A percentile compares a stretch with the other conserved stretches of the same genome.
phyloP scores from a whole-genome alignment of 2,329 filamentous ascomycete genomes.

The Akanthomyces dipterigenus region DNA sequence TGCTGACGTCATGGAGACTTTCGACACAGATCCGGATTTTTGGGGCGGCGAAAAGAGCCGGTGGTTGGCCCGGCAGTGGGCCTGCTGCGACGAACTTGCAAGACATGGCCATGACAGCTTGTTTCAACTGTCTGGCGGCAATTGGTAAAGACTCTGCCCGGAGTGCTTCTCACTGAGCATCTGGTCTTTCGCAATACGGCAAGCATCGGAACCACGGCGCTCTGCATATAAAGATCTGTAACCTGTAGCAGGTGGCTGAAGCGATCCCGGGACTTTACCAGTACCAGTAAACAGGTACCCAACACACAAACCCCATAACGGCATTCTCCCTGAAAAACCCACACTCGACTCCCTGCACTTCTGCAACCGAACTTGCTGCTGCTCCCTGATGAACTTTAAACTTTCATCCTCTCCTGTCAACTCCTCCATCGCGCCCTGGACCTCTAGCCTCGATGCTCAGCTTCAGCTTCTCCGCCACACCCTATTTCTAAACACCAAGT shows the following conservation, averaged over 20 bases:
- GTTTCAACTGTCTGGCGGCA: too few species aligned
- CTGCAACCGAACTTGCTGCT: neutral
- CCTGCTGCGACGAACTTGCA: neutral
- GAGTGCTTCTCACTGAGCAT: too few species aligned
- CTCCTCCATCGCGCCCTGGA: too few species aligned
- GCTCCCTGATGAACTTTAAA: neutral
- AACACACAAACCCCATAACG: too few species aligned
- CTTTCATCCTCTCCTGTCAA: neutral
- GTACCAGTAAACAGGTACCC: too few species aligned
- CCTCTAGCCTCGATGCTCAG: neutral
- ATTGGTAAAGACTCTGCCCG: too few species aligned
- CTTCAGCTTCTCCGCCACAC: neutral
- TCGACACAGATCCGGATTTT: conserved; percentile 7
- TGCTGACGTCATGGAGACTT: conserved; percentile 20
- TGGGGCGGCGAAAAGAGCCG: conserved; percentile 5
- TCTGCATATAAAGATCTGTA: too few species aligned
- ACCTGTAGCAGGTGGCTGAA: too few species aligned
- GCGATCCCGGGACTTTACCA: too few species aligned
- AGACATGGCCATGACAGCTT: too few species aligned
- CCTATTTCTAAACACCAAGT: neutral
- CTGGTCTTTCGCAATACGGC: too few species aligned
- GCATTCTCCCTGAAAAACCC: neutral
- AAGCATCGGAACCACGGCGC: too few species aligned
- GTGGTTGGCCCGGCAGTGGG: conserved; percentile 7
- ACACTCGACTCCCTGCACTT: neutral